Evolutionary conservation across 768 basidiomycete genomes (phyloP).

Genomic region (Leccinellum albellum): DNA sequence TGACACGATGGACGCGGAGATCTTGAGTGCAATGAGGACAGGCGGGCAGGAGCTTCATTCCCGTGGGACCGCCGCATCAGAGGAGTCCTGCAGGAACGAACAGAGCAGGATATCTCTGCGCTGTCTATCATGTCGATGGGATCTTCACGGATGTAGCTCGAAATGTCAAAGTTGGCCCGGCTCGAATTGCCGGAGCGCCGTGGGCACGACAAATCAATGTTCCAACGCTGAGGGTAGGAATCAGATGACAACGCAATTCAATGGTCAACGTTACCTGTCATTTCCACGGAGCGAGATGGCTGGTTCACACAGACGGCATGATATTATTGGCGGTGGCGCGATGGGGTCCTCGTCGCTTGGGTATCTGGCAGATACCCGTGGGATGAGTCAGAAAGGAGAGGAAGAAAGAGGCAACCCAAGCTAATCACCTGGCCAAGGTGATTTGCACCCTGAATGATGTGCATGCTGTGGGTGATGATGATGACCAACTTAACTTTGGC

Average conservation of each 20-base stretch:
- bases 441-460: background rate
- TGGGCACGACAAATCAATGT: background rate
- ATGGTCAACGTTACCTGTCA: background rate
- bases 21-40: constrained; percentile 5
- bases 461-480: background rate
- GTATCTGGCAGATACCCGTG: background rate
- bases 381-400: background rate
- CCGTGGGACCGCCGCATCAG: constrained; percentile 2
- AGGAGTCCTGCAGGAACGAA: background rate
- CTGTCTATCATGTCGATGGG: background rate
- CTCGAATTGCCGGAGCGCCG: background rate
- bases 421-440: background rate
- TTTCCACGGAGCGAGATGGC: background rate
- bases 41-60: constrained; percentile 8
- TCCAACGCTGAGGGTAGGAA: background rate
- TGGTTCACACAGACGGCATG: background rate
- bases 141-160: background rate
- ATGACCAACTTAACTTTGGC: no score
- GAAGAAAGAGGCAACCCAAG: background rate
- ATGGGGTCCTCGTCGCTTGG: background rate
- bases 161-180: background rate
- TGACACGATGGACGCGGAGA: constrained; percentile 15
- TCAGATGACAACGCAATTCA: background rate
- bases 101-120: background rate
- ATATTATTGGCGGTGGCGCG: constrained; percentile 1